phyloP scores from a whole-genome alignment of 2,329 filamentous ascomycete species.

The Neofusicoccum sp. region DNA sequence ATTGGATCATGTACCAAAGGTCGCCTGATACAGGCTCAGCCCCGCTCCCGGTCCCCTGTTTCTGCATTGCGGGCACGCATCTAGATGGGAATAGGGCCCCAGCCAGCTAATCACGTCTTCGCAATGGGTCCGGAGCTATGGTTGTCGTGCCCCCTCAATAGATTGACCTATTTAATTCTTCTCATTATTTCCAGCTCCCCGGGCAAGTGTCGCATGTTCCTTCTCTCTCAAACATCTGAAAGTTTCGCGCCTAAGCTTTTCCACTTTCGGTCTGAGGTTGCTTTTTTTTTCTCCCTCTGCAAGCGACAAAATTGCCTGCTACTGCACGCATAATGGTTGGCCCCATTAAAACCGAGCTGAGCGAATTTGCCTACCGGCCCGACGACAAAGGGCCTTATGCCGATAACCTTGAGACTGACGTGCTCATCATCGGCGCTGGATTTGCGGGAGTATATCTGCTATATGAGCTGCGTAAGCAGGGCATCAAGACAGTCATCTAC shows the following conservation, averaged over 20 bases:
- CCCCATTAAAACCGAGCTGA: conserved; percentile 17
- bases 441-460: conserved; percentile 48
- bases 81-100: background rate
- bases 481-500: conserved; percentile 44
- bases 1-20: background rate
- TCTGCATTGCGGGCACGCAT: background rate
- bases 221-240: background rate
- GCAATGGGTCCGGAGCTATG: background rate
- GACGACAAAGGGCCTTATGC: conserved; percentile 28
- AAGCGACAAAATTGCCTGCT: no score
- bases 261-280: background rate
- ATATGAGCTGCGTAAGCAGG: conserved; percentile 43
- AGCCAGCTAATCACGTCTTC: background rate
- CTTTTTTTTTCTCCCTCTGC: background rate
- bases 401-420: conserved; percentile 40
- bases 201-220: background rate
- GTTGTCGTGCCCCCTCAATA: background rate
- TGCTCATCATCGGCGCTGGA: conserved; percentile 43
- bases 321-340: background rate
- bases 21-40: background rate
- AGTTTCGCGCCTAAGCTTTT: background rate
- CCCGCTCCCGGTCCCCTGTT: background rate
- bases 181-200: background rate
- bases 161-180: background rate
- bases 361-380: conserved; percentile 10